Percentiles rank a stretch among this genome's conserved stretches.
Evolutionary conservation across 495 filamentous ascomycete species (phyloP).

Genomic region (Neurospora pannonica): DNA sequence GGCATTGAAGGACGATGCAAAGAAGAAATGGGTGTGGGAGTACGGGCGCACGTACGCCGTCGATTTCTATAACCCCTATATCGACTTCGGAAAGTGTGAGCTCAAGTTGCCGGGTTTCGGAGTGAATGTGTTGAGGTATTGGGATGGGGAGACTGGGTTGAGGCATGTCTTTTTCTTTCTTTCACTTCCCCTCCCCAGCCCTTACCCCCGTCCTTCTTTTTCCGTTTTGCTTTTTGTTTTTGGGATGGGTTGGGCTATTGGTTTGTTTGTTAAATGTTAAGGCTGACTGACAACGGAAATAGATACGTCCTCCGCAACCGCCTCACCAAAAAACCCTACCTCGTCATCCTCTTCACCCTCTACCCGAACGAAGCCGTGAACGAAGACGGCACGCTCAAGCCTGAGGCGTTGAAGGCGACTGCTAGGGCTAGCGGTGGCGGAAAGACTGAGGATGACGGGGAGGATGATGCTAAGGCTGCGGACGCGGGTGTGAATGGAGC

Average conservation of each 20-base stretch:
- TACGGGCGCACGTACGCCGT: slow-evolving; percentile 50
- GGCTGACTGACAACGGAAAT: background rate
- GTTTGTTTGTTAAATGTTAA: too few species aligned
- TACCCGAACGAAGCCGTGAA: slow-evolving; percentile 54
- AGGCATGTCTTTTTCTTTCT: slow-evolving; percentile 25
- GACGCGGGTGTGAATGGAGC: background rate
- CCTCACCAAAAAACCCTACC: slow-evolving; percentile 56
- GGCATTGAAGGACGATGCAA: slow-evolving; percentile 46
- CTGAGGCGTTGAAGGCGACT: slow-evolving; percentile 21
- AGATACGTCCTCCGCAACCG: slow-evolving; percentile 83
- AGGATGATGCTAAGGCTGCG: background rate
- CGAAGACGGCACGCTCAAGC: slow-evolving; percentile 46
- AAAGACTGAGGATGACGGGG: background rate
- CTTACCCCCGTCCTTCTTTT: background rate
- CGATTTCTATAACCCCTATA: slow-evolving; percentile 90
- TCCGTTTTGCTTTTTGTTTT: slow-evolving; percentile 8
- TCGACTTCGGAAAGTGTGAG: slow-evolving; percentile 76
- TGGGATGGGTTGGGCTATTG: too few species aligned
- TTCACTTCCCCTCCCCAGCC: background rate
- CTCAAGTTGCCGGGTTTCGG: slow-evolving; percentile 70
- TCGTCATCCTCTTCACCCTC: slow-evolving; percentile 72
- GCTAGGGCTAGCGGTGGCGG: slow-evolving; percentile 3
- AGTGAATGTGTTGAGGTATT: slow-evolving; percentile 67
- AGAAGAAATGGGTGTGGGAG: slow-evolving; percentile 40
- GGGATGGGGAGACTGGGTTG: slow-evolving; percentile 56